phyloP scores from a whole-genome alignment of 2,329 filamentous ascomycete genomes.

The Nemania bipapillata region DNA sequence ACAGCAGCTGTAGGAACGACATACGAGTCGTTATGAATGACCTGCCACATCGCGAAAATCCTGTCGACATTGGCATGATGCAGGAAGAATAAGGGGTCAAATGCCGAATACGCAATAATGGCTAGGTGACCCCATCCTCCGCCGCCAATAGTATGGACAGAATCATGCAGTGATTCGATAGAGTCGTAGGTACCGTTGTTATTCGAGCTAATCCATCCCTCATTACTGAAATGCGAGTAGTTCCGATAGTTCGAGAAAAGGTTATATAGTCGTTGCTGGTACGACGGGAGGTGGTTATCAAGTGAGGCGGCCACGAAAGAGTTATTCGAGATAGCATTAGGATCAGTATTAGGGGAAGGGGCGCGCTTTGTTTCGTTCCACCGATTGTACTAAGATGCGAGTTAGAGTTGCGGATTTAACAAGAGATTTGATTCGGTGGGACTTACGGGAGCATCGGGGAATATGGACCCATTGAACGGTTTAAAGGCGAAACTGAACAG shows the following conservation, averaged over 20 bases:
- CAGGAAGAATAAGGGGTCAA: conserved; percentile 82
- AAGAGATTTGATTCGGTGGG: background rate
- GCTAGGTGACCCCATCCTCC: conserved; percentile 72
- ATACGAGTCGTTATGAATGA: conserved; percentile 74
- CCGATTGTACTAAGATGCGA: conserved; percentile 61
- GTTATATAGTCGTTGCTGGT: conserved; percentile 73
- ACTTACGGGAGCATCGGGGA: conserved; percentile 70
- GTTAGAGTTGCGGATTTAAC: conserved; percentile 21
- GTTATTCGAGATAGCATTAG: conserved; percentile 67
- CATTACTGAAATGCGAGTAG: conserved; percentile 75
- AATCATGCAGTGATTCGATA: conserved; percentile 72
- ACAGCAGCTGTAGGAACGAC: conserved; percentile 66
- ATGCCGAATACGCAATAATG: conserved; percentile 76
- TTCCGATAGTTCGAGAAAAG: conserved; percentile 74
- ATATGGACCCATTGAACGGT: conserved; percentile 67
- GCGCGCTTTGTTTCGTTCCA: conserved; percentile 71
- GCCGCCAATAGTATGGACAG: conserved; percentile 66
- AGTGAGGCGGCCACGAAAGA: conserved; percentile 64
- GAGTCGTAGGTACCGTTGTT: conserved; percentile 68
- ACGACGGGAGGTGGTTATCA: conserved; percentile 63
- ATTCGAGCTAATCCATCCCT: conserved; percentile 65
- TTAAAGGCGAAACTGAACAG: conserved; percentile 70
- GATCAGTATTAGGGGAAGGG: conserved; percentile 56
- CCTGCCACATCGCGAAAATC: conserved; percentile 80
- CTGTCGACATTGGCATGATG: conserved; percentile 82